Evolutionary conservation across 257 asterid species (phyloP), one percentile per base, ranked within the genome.

Genomic region (Solanum virginianum): DNA sequence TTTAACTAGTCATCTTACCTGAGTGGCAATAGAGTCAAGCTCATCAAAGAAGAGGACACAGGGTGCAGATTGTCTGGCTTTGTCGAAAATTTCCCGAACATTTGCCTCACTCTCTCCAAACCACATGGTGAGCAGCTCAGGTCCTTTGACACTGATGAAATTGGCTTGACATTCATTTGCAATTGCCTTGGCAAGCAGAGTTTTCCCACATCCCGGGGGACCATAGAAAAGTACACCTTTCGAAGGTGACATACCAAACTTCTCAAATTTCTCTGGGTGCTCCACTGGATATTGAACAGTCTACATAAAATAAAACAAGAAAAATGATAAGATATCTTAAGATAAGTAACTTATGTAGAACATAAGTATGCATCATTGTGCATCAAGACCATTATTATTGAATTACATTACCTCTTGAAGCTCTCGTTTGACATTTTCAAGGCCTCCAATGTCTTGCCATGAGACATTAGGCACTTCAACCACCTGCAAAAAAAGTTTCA

Each of bases 51-150:
- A 91, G 87, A 91, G 93, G 39, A 91, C 94, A 32, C 94, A 91
- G 5, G 94, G 94, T 60, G 94, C 93, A 77, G 94, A 91, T 77
- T 88, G 91, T 77, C 94, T 90, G 13, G 94, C 94, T 84, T 91
- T 91, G 84, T 91, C 94, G 47, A 91, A 91, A 70, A 92, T 92
- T 87, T 92, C 95, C 36, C 95, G 92, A 45, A 92, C 94, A 88
- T 92, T 92, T 5, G 95, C 95, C 88, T 92, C 95, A 74, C 95
- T 92, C 82, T 92, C 95, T 63, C 95, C 95, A 86, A 92, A 92
- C 95, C 95, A 92, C 95, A 92, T 92, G 63, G 95, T 92, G 84
- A 92, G 95, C 86, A 91, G 84, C 84, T 92, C 95, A 84, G 93
- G 95, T 26, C 95, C 95, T 89, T 92, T 92, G 45, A 92, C 77